Evolutionary conservation across 257 asterid genomes (phyloP), one percentile per base, ranked within the genome.

Genomic region (Lithospermum erythrorhizon): DNA sequence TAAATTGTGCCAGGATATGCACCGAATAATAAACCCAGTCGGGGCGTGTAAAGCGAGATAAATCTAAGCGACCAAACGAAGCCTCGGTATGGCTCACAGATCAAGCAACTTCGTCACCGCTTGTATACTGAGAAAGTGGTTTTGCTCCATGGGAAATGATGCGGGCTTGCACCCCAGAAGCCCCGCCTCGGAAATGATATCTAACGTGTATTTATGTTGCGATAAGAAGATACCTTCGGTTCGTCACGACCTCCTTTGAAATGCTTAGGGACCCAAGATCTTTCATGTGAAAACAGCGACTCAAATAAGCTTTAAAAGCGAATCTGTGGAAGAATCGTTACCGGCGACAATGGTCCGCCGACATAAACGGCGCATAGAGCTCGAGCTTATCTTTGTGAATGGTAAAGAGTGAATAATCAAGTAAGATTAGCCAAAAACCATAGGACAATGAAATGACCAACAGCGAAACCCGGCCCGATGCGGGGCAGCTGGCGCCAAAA

Each of bases 171-270:
- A 3, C 4, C 20, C 55, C 3, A 15, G 17, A 3, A 51, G 4
- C 2, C 55, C 3, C 4, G 55, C 10, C 20, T 51, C 55, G 4
- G 35, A 29, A 29, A 29, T 29, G 6, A 29, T 29, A 29, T 29
- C 35, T 6, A 29, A 6, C 3, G 35, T 51, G 6, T 49, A 66
- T 21, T 59, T 59, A 3, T 23, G 10, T 25, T 24, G 67, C 0
- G 25, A 52, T 23, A 19, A 41, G n/a, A 29, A 29, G 51, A 55
- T 54, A 4, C 35, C 16, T 19, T n/a, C 51, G 55, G 29, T 9
- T 29, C 35, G 30, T 16, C 5, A 25, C 66, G 48, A 67, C 35
- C 15, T 60, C 30, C 29, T 53, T 60, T 18, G 19, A 67, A 51
- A 24, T 56, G 37, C 14, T 17, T 32, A 2, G 52, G 61, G 4